Base-by-base conservation (phyloP, 768 basidiomycete species). In the Rickenella mellea region DNA sequence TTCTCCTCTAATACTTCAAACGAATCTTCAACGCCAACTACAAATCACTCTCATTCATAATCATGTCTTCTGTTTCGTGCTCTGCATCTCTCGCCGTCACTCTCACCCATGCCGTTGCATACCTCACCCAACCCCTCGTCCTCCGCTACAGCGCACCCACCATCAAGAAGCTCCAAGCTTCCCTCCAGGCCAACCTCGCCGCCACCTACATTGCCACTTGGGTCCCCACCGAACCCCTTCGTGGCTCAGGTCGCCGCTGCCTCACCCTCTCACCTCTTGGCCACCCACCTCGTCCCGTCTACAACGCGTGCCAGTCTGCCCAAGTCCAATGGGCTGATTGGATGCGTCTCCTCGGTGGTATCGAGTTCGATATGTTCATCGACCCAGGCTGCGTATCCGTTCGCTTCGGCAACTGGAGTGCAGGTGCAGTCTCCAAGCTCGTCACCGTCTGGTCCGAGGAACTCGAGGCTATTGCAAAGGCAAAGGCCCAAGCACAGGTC, bases 301-400 rank as follows among this genome's bases (percentile, higher is more conserved):
- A 85, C 63, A 62, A 74, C 41, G 80, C 84, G 11, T 87, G 85
- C 60, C 64, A 78, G 42, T 67, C 76, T 19, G 67, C 80, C 28
- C 75, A 75, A 44, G 70, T 88, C 25, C 80, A 83, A 53, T 89
- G 86, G 86, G 78, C 78, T 44, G 76, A 83, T 56, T 89, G 86
- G 86, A 83, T 86, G 41, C 51, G 69, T 35, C 65, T 72, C 44
- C 73, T 88, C 35, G 83, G 85, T 9, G 70, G 74, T 49, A 62
- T 65, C 44, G 80, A 83, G 62, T 79, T 88, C 55, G 85, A 88
- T 59, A 71, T 89, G 46, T 81, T 83, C 60, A 73, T 86, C 51
- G 82, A 88, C 58, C 86, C 86, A 48, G 85, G 83, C 47, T 78
- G 74, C 56, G 74, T 89, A 49, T 80, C 80, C 45, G 64, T 84